Evolutionary conservation across 2,329 filamentous ascomycete species (phyloP).

Genomic region (Albophoma yamanashiensis): DNA sequence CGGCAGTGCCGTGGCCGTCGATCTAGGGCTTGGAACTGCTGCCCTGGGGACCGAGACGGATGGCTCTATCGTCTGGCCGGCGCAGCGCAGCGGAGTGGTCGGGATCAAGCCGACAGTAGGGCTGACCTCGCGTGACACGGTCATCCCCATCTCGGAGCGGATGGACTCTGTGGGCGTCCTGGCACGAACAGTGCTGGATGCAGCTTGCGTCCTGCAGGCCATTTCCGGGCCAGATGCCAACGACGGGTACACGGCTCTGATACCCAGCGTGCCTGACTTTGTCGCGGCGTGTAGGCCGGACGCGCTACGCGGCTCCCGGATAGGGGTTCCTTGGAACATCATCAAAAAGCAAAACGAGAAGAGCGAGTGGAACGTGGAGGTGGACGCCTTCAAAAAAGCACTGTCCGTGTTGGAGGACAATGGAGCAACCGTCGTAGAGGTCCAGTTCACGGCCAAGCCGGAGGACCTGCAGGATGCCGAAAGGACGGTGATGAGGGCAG

Average conservation of each 20-base stretch:
- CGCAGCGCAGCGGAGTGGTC: neutral
- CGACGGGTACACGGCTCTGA: constrained; percentile 46
- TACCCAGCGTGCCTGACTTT: constrained; percentile 44
- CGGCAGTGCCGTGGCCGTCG: constrained; percentile 49
- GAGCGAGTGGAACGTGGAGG: constrained; percentile 6
- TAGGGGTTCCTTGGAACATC: constrained; percentile 52
- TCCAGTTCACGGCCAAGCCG: constrained; percentile 21
- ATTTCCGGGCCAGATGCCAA: constrained; percentile 49
- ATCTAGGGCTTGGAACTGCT: constrained; percentile 48
- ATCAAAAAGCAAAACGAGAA: constrained; percentile 23
- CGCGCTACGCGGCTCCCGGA: constrained; percentile 43
- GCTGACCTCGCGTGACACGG: constrained; percentile 11
- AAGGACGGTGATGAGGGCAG: constrained; percentile 39
- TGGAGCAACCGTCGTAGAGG: constrained; percentile 49
- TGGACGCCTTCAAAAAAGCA: constrained; percentile 42
- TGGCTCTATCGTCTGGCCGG: constrained; percentile 23
- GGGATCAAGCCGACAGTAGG: neutral
- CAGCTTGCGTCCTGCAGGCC: constrained; percentile 46
- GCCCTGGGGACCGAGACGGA: constrained; percentile 45
- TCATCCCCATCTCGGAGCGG: constrained; percentile 51
- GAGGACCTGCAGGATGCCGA: constrained; percentile 1
- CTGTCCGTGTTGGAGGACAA: constrained; percentile 38
- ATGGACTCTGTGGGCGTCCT: constrained; percentile 56
- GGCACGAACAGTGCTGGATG: constrained; percentile 51
- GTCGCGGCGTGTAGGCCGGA: constrained; percentile 42